Percentiles rank a stretch among this genome's conserved stretches.
Conservation (phyloP, 208 protist genomes). For the Trypanosoma cruzi region DNA sequence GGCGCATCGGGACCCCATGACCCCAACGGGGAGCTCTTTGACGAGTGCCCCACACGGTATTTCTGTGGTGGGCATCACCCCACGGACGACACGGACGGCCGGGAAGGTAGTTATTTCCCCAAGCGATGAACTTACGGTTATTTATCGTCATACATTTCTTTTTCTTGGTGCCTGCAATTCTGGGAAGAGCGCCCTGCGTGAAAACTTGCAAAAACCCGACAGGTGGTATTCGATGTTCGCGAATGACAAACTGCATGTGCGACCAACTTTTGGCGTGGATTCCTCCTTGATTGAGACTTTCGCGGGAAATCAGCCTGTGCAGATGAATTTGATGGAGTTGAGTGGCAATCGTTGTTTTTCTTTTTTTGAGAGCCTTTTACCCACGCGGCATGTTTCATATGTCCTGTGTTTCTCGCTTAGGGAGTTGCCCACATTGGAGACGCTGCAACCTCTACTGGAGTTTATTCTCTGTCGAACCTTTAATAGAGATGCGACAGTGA, state of each 20-base stretch:
- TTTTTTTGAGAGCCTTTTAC: constrained; percentile 59
- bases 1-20: constrained; percentile 1
- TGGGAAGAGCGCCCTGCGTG: constrained; percentile 61
- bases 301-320: constrained; percentile 23
- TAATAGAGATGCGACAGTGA: constrained; percentile 24
- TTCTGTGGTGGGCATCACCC: constrained; percentile 9
- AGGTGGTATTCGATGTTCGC: constrained; percentile 53
- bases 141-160: constrained; percentile 75
- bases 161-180: constrained; percentile 51
- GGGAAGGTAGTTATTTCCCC: constrained; percentile 4
- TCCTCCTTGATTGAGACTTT: constrained; percentile 17
- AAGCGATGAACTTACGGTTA: constrained; percentile 30
- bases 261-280: constrained; percentile 32
- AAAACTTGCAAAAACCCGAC: constrained; percentile 58
- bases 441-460: constrained; percentile 56
- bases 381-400: constrained; percentile 68
- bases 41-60: not conserved
- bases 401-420: constrained; percentile 75
- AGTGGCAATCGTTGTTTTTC: constrained; percentile 69
- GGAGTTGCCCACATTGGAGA: constrained; percentile 35
- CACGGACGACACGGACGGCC: constrained; percentile 4
- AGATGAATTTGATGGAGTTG: constrained; percentile 66
- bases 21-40: not conserved
- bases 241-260: constrained; percentile 16
- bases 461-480: constrained; percentile 69